Base-by-base conservation (phyloP, 2,329 filamentous ascomycete species). In the Colletotrichum chrysophilum region DNA sequence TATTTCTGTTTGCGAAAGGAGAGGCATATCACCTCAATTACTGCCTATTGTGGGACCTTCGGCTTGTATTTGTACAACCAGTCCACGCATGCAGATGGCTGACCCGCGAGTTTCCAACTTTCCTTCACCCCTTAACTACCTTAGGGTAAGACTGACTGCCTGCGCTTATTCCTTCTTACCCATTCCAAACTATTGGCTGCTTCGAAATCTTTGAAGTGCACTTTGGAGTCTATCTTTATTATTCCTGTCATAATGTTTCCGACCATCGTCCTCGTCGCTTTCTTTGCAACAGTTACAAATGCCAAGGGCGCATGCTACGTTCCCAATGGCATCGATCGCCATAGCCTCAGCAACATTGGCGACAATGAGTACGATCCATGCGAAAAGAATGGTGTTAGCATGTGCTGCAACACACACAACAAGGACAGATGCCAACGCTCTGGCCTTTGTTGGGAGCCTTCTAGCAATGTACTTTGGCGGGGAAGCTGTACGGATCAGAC, bases 401-500 rank as follows among this genome's bases (percentile, higher is more conserved):
- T 68, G 66, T 68, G 66, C 32, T 68, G 52, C 66, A 68, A 68
- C 14, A 24, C 55, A 6, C 7, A 14, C 21, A n/a, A 61, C 6
- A 12, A 6, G 2, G 66, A 68, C 34, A 43, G 5, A 10, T 61
- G 66, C 8, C 58, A 38, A 21, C 12, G 4, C 2, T 10, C 28
- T n/a, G 71, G 71, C 4, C 71, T 74, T 12, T 74, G 71, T 16
- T 74, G 60, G 58, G 64, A 70, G 38, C 56, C 30, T 7, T 14
- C 9, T 5, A 28, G 16, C 18, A 24, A 65, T 12, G 28, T 14
- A 24, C 5, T 77, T 14, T 79, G 77, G 76, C 75, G 79, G 34
- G 78, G 76, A 43, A 76, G 77, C 52, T 80, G 78, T 65, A 79
- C 78, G 14, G 79, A 80, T 43, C 71, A 52, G 28, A 78, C 78